Evolutionary conservation across 106 monocot species (phyloP), one percentile per base, ranked within the genome.

Genomic region (Ottelia alismoides): DNA sequence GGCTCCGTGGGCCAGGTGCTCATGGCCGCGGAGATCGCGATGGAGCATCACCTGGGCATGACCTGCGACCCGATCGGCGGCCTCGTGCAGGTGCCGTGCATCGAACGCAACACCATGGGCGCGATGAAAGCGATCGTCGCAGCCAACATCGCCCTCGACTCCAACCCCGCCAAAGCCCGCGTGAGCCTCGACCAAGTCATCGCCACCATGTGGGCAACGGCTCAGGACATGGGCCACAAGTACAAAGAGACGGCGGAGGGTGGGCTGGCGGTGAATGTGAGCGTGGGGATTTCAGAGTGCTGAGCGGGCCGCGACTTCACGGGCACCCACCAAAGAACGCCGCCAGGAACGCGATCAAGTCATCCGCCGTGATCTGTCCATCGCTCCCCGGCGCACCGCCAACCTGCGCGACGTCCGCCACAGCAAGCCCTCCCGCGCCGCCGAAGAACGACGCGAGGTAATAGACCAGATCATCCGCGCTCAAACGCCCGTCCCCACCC

Each of bases 1-100:
- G 51, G 19, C 12, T 16, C 19, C 12, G 17, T 20, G 17, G 51
- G 21, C 9, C 51, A 52, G 51, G 51, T 52, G 19, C 9, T 9
- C 12, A 22, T 11, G 12, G 51, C 51, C 19, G 51, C 51, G 12
- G 51, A 52, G 22, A 52, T 52, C 51, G 51, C 19, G 17, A 52
- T 52, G 51, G 51, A 52, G 51, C 51, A 52, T 20, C 11, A 52
- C 51, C 51, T 52, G 10, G 51, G 51, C 12, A 11, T 52, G 19
- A 52, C 51, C 51, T 52, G 51, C 51, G 51, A 52, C 51, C 51
- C 51, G 51, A 22, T 52, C 19, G 51, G 19, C 51, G 51, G 51
- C 51, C 51, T 19, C 19, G 51, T 52, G 22, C 51, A 52, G n/a
- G n/a, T n/a, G n/a, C n/a, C n/a, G n/a, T n/a, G n/a, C n/a, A n/a